Conservation (phyloP, 1,284 basidiomycete genomes). For the Ceratobasidium sp. region DNA sequence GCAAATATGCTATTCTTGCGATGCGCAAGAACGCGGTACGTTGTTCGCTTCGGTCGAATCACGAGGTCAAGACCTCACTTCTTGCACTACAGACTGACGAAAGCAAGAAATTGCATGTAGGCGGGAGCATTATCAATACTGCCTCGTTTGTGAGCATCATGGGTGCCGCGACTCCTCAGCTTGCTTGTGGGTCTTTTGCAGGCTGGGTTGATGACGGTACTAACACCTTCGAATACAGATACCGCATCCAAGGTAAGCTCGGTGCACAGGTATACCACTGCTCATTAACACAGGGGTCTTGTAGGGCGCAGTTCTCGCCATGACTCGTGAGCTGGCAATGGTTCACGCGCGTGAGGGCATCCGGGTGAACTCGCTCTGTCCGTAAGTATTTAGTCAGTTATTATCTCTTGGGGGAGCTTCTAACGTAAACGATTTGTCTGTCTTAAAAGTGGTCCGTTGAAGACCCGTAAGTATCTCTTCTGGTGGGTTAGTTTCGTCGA, state of each 20-base stretch:
- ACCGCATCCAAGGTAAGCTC: constrained; percentile 81
- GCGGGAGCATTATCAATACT: constrained; percentile 97
- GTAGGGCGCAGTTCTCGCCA: constrained; percentile 94
- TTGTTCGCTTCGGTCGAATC: not conserved
- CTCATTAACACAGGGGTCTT: not conserved
- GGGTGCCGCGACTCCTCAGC: constrained; percentile 95
- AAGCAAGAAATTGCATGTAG: constrained; percentile 79
- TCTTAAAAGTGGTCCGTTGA: constrained; percentile 81
- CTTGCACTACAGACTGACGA: constrained; percentile 64
- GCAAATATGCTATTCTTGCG: constrained; percentile 94
- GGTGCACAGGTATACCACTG: not conserved
- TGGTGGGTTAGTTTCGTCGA: constrained; percentile 28
- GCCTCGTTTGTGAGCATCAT: constrained; percentile 94
- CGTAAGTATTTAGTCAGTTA: constrained; percentile 70
- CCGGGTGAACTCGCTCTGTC: constrained; percentile 93
- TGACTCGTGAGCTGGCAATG: constrained; percentile 97
- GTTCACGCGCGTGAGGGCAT: constrained; percentile 97
- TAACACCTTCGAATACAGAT: constrained; percentile 60
- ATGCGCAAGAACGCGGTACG: constrained; percentile 85
- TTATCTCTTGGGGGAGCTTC: constrained; percentile 33
- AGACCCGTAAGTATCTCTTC: constrained; percentile 73
- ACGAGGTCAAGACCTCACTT: not conserved
- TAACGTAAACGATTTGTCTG: constrained; percentile 11
- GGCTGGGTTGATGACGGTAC: not conserved
- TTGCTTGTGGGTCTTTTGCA: constrained; percentile 78